Base-by-base conservation (phyloP, 495 filamentous ascomycete genomes). In the Aspergillus asperescens region DNA sequence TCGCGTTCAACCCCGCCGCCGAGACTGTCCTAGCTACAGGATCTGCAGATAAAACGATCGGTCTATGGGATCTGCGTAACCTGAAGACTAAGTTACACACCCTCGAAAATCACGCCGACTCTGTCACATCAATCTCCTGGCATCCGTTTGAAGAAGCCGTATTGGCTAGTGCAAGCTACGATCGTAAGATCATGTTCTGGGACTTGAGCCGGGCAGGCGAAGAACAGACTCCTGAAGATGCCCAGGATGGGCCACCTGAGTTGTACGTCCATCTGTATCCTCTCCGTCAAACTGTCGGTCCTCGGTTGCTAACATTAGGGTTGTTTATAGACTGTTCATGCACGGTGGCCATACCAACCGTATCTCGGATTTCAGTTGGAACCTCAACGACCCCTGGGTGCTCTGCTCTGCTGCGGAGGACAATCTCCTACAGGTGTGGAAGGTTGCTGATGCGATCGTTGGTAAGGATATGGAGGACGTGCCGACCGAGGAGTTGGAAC, bases 341-440 rank as follows among this genome's bases (percentile, higher is more conserved):
- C 94, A 99, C 60, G 94, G 93, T 52, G 94, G 94, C 19, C 94
- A 97, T 71, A 99, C 92, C 13, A 95, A 96, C 65, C 86, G 91
- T 48, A 83, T 99, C 34, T 87, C 87, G 8, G 94, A 99, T 68
- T 97, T 99, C 60, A 90, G 85, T 74, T 99, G 92, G 91, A 99
- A 97, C 65, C 79, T 83, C 52, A 96, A 90, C 60, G 88, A 96
- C 61, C 90, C 90, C 10, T 99, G 94, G 94, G 81, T 95, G 24
- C 83, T 97, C 49, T 89, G 88, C 62, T 92, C 87, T 42, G 91
- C 92, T 9, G 92, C 93, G 1, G 94, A 99, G 62, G 94, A 99
- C 71, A 99, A 99, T 58, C 75, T 97, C 52, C 79, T 99, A 32
- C 90, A 97, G 68, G 86, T 96, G 56, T 97, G 94, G 92, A 91